Conservation (phyloP, 306 rosid species). For the Vicia sativa region DNA sequence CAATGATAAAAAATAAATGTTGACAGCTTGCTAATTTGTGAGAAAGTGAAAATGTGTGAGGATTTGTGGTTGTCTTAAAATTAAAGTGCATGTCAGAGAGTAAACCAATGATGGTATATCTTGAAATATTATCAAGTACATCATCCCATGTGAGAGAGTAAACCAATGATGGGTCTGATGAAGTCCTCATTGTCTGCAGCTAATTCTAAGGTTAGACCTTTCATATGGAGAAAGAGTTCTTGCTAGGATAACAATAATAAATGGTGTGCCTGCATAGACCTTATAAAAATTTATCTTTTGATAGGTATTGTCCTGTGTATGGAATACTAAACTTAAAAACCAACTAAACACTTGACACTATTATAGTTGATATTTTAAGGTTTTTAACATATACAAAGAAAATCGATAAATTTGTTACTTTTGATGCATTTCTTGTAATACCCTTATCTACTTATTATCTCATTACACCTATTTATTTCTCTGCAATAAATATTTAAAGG, state of each 20-base stretch:
- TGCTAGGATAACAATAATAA: not conserved
- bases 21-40: not conserved
- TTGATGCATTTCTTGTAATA: not conserved
- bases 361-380: not conserved
- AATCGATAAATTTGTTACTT: not conserved
- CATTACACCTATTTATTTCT: not conserved
- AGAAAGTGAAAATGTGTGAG: not conserved
- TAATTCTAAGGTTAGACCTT: not conserved
- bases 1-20: too few relatives aligned
- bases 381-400: not conserved
- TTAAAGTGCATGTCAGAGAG: not conserved
- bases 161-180: not conserved
- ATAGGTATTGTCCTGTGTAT: slow-evolving; percentile 5
- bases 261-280: not conserved
- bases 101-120: too few relatives aligned
- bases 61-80: not conserved
- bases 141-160: not conserved
- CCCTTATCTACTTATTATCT: not conserved
- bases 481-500: not conserved
- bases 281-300: not conserved
- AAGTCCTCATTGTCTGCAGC: too few relatives aligned
- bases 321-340: not conserved
- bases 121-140: not conserved
- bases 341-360: not conserved
- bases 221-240: not conserved